Evolutionary conservation across 306 rosid species (phyloP).

Genomic region (Gastrolobium bilobum): DNA sequence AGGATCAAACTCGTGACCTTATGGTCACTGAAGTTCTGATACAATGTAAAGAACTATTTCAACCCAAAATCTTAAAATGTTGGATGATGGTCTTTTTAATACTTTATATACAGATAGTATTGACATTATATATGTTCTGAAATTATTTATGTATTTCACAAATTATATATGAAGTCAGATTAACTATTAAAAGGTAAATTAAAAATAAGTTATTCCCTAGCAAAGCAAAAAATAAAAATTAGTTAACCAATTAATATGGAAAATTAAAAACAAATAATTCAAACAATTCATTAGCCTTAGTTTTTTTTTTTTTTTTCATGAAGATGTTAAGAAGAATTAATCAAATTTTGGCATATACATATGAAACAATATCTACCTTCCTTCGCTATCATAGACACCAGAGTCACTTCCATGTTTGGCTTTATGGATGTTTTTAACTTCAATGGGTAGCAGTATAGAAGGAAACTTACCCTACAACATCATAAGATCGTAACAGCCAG

Average conservation of each 20-base stretch:
- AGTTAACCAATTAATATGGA: neutral
- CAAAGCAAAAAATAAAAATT: neutral
- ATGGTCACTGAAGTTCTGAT: too few relatives aligned
- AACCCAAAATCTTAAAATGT: too few relatives aligned
- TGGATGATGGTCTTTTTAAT: too few relatives aligned
- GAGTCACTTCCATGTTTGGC: slow-evolving; percentile 92
- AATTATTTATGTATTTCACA: neutral
- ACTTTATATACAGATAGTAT: too few relatives aligned
- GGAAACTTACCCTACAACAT: slow-evolving; percentile 75
- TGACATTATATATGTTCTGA: neutral
- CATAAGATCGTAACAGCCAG: neutral
- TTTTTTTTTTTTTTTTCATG: neutral
- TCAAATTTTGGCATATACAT: neutral
- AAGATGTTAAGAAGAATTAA: neutral
- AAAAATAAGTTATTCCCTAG: neutral
- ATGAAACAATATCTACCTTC: slow-evolving; percentile 68
- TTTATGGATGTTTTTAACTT: slow-evolving; percentile 65
- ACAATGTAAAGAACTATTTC: too few relatives aligned
- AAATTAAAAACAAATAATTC: neutral
- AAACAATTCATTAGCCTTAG: neutral
- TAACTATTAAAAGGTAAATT: too few relatives aligned
- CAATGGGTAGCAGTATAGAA: slow-evolving; percentile 72
- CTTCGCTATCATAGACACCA: slow-evolving; percentile 79
- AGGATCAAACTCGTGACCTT: too few relatives aligned
- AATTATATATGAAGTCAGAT: neutral